Base-by-base conservation (phyloP, 768 basidiomycete genomes). In the Megacollybia marginata region DNA sequence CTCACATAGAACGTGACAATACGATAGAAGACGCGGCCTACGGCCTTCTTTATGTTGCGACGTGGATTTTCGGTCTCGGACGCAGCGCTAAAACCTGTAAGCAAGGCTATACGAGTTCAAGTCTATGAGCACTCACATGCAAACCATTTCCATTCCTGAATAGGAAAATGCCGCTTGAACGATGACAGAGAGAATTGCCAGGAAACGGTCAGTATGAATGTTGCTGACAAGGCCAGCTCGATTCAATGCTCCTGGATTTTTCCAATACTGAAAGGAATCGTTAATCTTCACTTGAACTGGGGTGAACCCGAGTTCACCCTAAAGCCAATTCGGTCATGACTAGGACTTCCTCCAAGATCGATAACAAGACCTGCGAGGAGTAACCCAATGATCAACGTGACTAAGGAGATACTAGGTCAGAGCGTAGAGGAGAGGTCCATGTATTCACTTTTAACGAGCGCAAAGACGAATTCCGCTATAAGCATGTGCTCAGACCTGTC, bases 61-160 rank as follows among this genome's bases (percentile, higher is more conserved):
- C 88, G 79, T 7, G 91, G 90, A 59, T 76, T 87, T 59, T 80
- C 71, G 0, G 85, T 83, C 65, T 92, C 90, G 0, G 83, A 85
- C 15, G 86, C 87, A 23, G 85, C 79, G 49, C 83, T 84, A 18
- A 50, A 35, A 4, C 13, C 20, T 55, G 13, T 51, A 44, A 61
- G 44, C 46, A 28, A 42, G 4, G 36, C 5, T 42, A 36, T 5
- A 34, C 38, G 36, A 35, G 11, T 13, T 8, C 12, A 33, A 15
- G 18, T n/a, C 2, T 33, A 13, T 13, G 47, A 42, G 7, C 31
- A 60, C 73, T 52, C 55, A 81, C 82, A 86, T 76, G 23, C 81
- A 80, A 35, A 89, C 81, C 38, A 87, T 66, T 59, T 91, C 88
- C 71, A 88, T 79, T 35, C 82, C 86, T 57, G 85, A 80, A 69